phyloP scores from a whole-genome alignment of 768 basidiomycete species.

The Trametes sanguinea region DNA sequence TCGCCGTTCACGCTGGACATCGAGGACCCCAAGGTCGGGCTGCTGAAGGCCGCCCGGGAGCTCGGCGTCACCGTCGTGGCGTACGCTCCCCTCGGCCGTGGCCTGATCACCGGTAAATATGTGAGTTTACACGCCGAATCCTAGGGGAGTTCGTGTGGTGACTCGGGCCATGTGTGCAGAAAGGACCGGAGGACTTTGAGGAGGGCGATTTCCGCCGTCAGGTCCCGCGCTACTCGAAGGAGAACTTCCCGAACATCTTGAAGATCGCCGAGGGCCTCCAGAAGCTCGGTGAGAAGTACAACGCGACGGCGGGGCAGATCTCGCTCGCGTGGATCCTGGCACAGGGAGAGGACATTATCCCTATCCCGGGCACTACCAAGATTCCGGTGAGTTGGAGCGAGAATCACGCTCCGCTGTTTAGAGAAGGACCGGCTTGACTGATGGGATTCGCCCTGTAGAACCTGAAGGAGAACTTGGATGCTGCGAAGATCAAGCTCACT shows the following conservation, averaged over 20 bases:
- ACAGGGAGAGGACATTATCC: constrained; percentile 48
- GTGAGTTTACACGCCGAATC: constrained; percentile 26
- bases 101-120: constrained; percentile 49
- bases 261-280: constrained; percentile 40
- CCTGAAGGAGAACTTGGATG: constrained; percentile 28
- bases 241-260: constrained; percentile 50
- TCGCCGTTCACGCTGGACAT: constrained; percentile 39
- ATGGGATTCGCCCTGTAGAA: constrained; percentile 2
- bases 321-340: constrained; percentile 52
- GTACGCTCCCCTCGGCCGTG: constrained; percentile 51
- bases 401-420: too few species aligned
- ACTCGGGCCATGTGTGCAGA: constrained; percentile 11
- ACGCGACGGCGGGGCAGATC: constrained; percentile 48
- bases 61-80: constrained; percentile 44
- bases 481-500: constrained; percentile 22
- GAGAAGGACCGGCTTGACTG: background rate
- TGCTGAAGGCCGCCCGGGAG: constrained; percentile 40
- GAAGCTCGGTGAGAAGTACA: constrained; percentile 39
- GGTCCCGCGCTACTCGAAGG: constrained; percentile 38
- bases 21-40: constrained; percentile 36
- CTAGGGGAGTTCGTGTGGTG: background rate
- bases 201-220: constrained; percentile 38
- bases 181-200: constrained; percentile 38
- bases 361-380: constrained; percentile 49
- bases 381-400: constrained; percentile 31